Conservation (phyloP, 371 early-diverging fungal species). For the Chytridium lagenaria region DNA sequence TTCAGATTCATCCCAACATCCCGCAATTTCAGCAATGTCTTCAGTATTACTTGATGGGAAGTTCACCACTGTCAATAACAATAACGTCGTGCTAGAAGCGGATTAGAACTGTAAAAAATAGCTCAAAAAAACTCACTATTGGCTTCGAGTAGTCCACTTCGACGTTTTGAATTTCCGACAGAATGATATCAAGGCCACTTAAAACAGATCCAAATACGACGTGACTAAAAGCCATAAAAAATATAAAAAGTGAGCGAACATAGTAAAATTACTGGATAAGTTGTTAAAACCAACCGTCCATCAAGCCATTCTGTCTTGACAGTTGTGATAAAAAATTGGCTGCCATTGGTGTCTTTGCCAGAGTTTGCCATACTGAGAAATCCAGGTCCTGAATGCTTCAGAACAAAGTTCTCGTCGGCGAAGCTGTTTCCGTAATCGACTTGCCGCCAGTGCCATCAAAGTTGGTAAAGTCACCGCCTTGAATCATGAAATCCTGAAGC, state of each 20-base stretch:
- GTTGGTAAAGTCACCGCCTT: slow-evolving; percentile 54
- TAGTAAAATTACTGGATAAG: slow-evolving; percentile 38
- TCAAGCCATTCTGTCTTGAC: slow-evolving; percentile 56
- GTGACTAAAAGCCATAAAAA: slow-evolving; percentile 58
- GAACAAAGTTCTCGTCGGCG: slow-evolving; percentile 69
- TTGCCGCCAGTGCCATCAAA: slow-evolving; percentile 49
- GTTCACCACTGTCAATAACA: background rate
- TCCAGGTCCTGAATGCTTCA: slow-evolving; percentile 67
- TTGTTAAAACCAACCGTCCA: slow-evolving; percentile 82
- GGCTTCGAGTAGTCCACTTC: slow-evolving; percentile 25
- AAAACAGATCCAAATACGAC: slow-evolving; percentile 91
- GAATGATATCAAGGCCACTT: slow-evolving; percentile 78
- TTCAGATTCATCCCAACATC: background rate
- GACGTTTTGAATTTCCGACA: slow-evolving; percentile 46
- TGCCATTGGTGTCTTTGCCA: slow-evolving; percentile 86
- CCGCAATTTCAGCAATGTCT: background rate
- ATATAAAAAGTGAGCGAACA: background rate
- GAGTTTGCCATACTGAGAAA: slow-evolving; percentile 52
- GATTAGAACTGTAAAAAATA: slow-evolving; percentile 1
- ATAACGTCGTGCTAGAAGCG: background rate
- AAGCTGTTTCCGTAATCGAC: slow-evolving; percentile 70
- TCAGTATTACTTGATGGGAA: background rate
- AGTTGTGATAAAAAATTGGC: slow-evolving; percentile 91
- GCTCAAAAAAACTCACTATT: background rate
- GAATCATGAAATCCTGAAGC: slow-evolving; percentile 73